These are phyloP conservation scores for Aegilops bicornis DNA, from an alignment of 176 grass and related monocot species.

Conservation along the genomic window DNA sequence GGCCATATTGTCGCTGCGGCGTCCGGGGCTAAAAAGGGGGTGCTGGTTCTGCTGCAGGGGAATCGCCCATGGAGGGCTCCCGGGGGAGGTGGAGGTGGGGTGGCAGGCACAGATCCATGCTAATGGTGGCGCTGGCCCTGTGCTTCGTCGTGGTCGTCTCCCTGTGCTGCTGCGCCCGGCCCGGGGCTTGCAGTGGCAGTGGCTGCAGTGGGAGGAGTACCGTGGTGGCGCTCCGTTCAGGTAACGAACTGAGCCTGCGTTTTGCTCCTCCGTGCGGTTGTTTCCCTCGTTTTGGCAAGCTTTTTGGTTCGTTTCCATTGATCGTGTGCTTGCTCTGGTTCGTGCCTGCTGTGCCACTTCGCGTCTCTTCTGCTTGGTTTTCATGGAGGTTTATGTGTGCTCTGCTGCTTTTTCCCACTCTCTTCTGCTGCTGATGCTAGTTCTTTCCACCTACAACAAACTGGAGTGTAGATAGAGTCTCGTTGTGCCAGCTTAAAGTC, in stretches of 20 bases:
- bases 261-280: neutral
- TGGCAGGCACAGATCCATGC: slow-evolving; percentile 24
- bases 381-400: neutral
- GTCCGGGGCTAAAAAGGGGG: neutral
- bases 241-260: slow-evolving; percentile 27
- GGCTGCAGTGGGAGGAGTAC: neutral
- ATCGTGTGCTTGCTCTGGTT: neutral
- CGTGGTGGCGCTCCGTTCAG: slow-evolving; percentile 31
- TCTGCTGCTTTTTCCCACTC: neutral
- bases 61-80: slow-evolving; percentile 39
- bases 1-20: slow-evolving; percentile 16
- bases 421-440: neutral
- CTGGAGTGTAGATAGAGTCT: neutral
- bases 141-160: slow-evolving; percentile 38
- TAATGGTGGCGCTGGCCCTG: slow-evolving; percentile 13
- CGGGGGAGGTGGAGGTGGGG: slow-evolving; percentile 7
- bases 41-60: neutral
- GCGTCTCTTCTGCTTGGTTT: neutral
- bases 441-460: neutral
- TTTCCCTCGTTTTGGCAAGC: neutral
- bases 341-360: neutral
- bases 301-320: neutral
- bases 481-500: neutral
- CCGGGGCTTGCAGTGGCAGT: slow-evolving; percentile 1
- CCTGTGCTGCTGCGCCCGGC: slow-evolving; percentile 27